Evolutionary conservation across 2,329 filamentous ascomycete species (phyloP).

Genomic region (Hypoxylon sp.): DNA sequence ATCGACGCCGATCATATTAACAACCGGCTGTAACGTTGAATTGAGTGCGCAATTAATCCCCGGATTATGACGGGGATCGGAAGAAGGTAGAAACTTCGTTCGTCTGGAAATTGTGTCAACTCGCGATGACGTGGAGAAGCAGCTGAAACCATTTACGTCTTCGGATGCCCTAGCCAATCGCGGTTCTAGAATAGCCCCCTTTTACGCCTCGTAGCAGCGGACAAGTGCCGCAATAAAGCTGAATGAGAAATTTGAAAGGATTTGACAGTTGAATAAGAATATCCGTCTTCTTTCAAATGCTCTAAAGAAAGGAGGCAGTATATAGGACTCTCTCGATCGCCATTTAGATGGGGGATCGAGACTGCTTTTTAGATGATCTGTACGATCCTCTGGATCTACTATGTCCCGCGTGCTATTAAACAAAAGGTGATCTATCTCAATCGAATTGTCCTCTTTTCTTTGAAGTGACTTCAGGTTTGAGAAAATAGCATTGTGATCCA

Average conservation of each 20-base stretch:
- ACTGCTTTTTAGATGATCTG: no score
- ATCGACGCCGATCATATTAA: constrained; percentile 31
- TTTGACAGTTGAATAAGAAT: not conserved
- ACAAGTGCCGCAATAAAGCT: not conserved
- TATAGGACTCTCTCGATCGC: no score
- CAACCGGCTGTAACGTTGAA: constrained; percentile 1
- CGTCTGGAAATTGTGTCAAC: constrained; percentile 36
- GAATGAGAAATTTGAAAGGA: no score
- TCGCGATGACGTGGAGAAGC: constrained; percentile 10
- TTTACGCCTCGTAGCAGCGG: not conserved
- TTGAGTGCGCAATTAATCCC: constrained; percentile 6
- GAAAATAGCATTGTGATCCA: not conserved
- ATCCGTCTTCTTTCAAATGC: not conserved
- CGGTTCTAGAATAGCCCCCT: constrained; percentile 7
- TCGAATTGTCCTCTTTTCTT: not conserved
- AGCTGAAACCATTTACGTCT: constrained; percentile 28
- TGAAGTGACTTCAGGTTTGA: not conserved
- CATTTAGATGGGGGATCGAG: no score
- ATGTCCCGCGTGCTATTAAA: not conserved
- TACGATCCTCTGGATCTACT: no score
- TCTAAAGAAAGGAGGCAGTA: no score
- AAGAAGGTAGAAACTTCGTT: constrained; percentile 26
- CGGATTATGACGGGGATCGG: constrained; percentile 17
- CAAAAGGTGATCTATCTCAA: not conserved
- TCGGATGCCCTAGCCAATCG: constrained; percentile 24